phyloP scores from a whole-genome alignment of 352 stramenopile genomes.

The Thraustochytrium sp. region DNA sequence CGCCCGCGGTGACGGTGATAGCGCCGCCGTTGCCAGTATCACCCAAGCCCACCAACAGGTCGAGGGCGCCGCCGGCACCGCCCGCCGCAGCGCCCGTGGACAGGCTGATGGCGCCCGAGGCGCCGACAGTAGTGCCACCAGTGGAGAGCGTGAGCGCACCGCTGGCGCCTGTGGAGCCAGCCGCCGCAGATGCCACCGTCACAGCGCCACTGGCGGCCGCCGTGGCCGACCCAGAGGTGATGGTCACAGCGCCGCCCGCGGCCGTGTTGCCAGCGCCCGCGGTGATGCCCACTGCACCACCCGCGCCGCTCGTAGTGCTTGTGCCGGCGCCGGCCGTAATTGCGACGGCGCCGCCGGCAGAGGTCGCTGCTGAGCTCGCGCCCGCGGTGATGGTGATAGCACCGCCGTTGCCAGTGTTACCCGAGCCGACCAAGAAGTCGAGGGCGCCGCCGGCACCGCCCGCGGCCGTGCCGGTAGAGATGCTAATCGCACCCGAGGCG shows the following conservation, averaged over 20 bases:
- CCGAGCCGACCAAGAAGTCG: constrained; percentile 54
- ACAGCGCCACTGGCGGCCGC: too few relatives aligned
- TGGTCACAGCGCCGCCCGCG: background rate
- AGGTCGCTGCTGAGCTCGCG: background rate
- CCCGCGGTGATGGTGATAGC: background rate
- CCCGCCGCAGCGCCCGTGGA: background rate
- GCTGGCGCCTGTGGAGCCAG: background rate
- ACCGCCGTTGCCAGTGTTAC: constrained; percentile 55
- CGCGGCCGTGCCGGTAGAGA: background rate
- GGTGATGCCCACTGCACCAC: background rate
- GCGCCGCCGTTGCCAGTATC: background rate
- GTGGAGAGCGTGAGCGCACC: background rate
- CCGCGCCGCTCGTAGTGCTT: background rate
- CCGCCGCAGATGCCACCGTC: too few relatives aligned
- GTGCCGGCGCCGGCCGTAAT: background rate
- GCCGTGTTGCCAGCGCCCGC: background rate
- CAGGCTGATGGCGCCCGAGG: background rate
- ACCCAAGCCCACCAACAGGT: background rate
- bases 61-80: background rate
- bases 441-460: background rate
- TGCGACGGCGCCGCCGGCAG: background rate
- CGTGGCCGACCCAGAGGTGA: background rate
- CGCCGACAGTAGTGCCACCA: background rate
- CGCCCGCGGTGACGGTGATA: background rate
- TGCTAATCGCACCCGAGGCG: constrained; percentile 50